Conservation (phyloP, 305 asterid species). For the Rubia tinctorum region DNA sequence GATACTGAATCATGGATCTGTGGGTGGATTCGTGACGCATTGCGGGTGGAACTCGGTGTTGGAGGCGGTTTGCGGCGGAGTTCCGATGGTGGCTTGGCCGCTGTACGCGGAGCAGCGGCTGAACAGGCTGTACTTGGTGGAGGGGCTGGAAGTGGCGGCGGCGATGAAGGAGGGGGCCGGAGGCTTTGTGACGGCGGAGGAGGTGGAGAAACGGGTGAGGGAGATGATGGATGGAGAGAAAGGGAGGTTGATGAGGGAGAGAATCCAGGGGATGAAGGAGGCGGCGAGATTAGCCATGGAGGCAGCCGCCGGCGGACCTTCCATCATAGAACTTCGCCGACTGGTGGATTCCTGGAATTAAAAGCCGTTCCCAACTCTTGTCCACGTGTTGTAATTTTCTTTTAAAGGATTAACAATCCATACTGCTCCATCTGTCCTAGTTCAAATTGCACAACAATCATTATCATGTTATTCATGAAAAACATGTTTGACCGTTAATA, state of each 20-base stretch:
- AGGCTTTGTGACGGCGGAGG: constrained; percentile 43
- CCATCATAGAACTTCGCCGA: constrained; percentile 28
- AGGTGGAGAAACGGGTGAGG: constrained; percentile 41
- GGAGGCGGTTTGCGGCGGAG: constrained; percentile 53
- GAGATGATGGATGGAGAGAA: constrained; percentile 44
- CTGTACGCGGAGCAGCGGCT: constrained; percentile 63
- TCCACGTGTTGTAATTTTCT: too few species aligned
- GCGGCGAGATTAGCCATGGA: constrained; percentile 36
- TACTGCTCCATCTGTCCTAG: too few species aligned
- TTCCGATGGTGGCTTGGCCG: constrained; percentile 82
- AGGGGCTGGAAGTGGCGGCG: constrained; percentile 47
- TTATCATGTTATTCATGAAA: too few species aligned
- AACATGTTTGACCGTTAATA: too few species aligned
- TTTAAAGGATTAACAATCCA: too few species aligned
- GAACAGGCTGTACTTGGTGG: constrained; percentile 45
- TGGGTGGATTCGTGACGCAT: constrained; percentile 71
- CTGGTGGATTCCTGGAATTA: constrained; percentile 28
- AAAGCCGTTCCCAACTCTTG: too few species aligned
- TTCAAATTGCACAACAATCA: too few species aligned
- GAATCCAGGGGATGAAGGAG: constrained; percentile 23
- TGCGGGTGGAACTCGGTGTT: constrained; percentile 77
- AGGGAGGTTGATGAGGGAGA: constrained; percentile 27
- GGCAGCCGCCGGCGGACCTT: constrained; percentile 47
- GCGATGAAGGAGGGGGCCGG: constrained; percentile 34
- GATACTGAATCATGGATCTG: constrained; percentile 49